Evolutionary conservation across 108 stramenopile species (phyloP).

Genomic region (Stephanodiscus triporus): DNA sequence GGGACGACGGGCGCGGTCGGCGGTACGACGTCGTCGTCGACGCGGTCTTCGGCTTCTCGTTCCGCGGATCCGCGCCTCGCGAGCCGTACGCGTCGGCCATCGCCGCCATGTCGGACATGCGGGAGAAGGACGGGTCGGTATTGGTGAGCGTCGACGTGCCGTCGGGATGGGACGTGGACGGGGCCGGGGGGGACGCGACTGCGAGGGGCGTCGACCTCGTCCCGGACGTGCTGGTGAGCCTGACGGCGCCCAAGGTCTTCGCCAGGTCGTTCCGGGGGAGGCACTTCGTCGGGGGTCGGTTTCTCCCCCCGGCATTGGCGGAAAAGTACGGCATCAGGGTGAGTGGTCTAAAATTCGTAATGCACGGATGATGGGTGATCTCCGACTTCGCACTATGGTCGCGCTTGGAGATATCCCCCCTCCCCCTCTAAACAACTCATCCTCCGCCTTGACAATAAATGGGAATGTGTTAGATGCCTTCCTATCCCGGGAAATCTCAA

Average conservation of each 20-base stretch:
- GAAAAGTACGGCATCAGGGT: constrained; percentile 79
- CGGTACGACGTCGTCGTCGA: constrained; percentile 89
- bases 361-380: not conserved
- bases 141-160: constrained; percentile 95
- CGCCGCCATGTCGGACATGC: constrained; percentile 54
- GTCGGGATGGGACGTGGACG: constrained; percentile 94
- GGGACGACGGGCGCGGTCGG: too few relatives aligned
- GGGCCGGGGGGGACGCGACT: constrained; percentile 55
- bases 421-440: not conserved
- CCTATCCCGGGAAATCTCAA: constrained; percentile 75
- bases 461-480: constrained; percentile 60
- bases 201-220: constrained; percentile 21
- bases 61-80: constrained; percentile 66
- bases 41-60: constrained; percentile 97
- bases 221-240: constrained; percentile 86
- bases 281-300: constrained; percentile 95
- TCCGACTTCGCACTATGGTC: too few relatives aligned
- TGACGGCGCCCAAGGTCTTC: constrained; percentile 93
- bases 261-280: constrained; percentile 73
- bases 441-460: not conserved
- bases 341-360: constrained; percentile 6
- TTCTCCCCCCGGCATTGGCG: constrained; percentile 83
- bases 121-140: constrained; percentile 34
- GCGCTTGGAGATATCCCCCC: too few relatives aligned
- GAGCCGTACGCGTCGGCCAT: constrained; percentile 92